Evolutionary conservation across 345 rosid genomes (phyloP), one percentile per base, ranked within the genome.

Genomic region (Viola odorata): DNA sequence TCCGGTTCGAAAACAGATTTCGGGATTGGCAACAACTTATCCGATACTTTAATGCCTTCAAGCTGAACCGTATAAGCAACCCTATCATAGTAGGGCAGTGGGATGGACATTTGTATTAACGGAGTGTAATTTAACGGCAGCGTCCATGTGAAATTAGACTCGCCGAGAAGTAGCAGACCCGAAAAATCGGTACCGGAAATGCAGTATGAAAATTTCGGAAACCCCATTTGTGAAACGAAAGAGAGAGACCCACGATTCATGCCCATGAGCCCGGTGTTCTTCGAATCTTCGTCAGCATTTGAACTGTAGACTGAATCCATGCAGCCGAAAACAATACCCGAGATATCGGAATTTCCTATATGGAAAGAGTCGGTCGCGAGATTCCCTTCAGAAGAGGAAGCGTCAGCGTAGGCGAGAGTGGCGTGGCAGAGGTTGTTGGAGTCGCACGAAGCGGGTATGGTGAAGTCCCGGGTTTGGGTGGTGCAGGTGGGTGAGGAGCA

Each of bases 191-290:
- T 64, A 51, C 84, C 81, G 50, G 96, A 87, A 64, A 92, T 92
- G 73, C 98, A 92, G 51, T 92, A 92, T 0, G 98, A 89, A 75
- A 92, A 92, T 73, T 80, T 85, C 4, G 85, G 88, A 62, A 80
- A 89, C 47, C 86, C 85, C 91, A 85, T 76, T 48, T 92, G 94
- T 44, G 92, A 82, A 12, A 92, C 74, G 53, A 89, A 87, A 13
- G 96, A 92, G 57, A 89, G 82, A 0, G 94, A 85, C 13, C 96
- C 96, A 8, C 92, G 87, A 70, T 89, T 89, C 96, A 92, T 92
- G 37, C 98, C 96, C 78, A 92, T 75, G 61, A 92, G 69, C 37
- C 96, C 96, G 59, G 96, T 84, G 23, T 75, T 82, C 15, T 80
- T 81, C 12, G 73, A 64, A 49, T 91, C 98, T 60, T 86, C 95